These are phyloP conservation scores for Didymella exigua DNA, from an alignment of 2,329 filamentous ascomycete genomes.

Conservation along the genomic window DNA sequence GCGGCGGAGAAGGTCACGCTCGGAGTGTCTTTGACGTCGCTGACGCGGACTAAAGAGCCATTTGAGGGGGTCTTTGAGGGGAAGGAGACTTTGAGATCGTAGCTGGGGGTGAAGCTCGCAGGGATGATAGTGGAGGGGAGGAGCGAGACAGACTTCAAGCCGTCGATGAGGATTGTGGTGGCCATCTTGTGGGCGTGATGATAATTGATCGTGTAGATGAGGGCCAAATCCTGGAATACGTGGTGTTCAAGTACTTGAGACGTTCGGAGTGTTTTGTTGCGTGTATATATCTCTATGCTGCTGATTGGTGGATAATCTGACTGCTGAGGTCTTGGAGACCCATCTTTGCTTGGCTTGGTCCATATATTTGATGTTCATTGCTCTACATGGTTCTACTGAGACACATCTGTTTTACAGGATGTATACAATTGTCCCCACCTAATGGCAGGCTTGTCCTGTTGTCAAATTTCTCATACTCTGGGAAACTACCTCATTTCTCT, in stretches of 20 bases:
- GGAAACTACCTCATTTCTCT: no score
- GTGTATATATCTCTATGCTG: not conserved
- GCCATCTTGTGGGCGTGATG: conserved; percentile 2
- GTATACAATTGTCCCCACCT: no score
- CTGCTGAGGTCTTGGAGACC: conserved; percentile 8
- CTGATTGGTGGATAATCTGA: conserved; percentile 21
- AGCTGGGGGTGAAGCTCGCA: conserved; percentile 51
- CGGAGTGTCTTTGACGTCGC: conserved; percentile 30
- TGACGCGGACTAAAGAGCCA: conserved; percentile 47
- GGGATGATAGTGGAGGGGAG: conserved; percentile 50
- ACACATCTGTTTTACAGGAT: no score
- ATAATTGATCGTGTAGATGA: not conserved
- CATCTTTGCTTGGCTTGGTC: conserved; percentile 19
- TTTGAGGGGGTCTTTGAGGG: conserved; percentile 24
- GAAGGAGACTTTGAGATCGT: conserved; percentile 48
- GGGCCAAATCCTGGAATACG: not conserved
- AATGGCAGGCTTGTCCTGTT: no score
- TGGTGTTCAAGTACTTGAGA: not conserved
- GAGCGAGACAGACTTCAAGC: conserved; percentile 33
- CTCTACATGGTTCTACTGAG: not conserved
- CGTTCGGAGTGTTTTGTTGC: conserved; percentile 14
- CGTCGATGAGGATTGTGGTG: conserved; percentile 24
- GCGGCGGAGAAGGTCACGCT: conserved; percentile 39
- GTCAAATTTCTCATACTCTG: no score
- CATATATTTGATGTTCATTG: not conserved